Base-by-base conservation (phyloP, 2,329 filamentous ascomycete genomes). In the Lasiodiplodia hormozganensis region DNA sequence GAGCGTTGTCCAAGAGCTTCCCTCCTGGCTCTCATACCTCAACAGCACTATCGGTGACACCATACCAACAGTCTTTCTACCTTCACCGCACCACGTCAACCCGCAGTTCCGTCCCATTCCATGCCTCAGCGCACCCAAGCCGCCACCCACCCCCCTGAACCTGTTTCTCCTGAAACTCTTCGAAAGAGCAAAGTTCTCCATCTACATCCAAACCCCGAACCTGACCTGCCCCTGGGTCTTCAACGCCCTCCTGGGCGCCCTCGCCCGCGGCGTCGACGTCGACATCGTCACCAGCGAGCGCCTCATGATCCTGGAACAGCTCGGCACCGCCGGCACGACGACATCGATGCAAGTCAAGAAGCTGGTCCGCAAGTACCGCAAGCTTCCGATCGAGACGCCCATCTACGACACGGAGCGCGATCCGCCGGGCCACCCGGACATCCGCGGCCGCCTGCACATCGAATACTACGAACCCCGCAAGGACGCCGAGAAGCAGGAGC, bases 261-360 rank as follows among this genome's bases (percentile, higher is more conserved):
- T 95, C 0, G 72, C 79, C 3, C 85, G 91, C 0, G 91, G 92
- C 1, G 86, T 96, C 12, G 79, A 90, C 66, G 87, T 96, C 1
- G 83, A 83, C 8, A 85, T 94, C 53, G 82, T 91, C 7, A 93
- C 91, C 0, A 90, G 88, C 71, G 85, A 85, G 69, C 82, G 83
- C 16, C 89, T 94, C 84, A 94, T 94, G 92, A 75, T 92, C 18
- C 79, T 92, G 36, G 93, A 96, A 79, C 93, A 96, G 76, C 82
- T 96, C n/a, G 82, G 93, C 28, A 96, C 92, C 0, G 89, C 92
- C 0, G 90, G 90, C 0, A 94, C 90, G 0, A 92, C 90, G 0
- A 95, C 92, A 0, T 83, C 87, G 0, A 82, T 87, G 70, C 92
- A 90, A 70, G 74, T 96, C 4, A 82, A 80, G 34, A 84, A 81